Evolutionary conservation across 495 filamentous ascomycete genomes (phyloP), one percentile per base, ranked within the genome.

Genomic region (Neurospora sp.): DNA sequence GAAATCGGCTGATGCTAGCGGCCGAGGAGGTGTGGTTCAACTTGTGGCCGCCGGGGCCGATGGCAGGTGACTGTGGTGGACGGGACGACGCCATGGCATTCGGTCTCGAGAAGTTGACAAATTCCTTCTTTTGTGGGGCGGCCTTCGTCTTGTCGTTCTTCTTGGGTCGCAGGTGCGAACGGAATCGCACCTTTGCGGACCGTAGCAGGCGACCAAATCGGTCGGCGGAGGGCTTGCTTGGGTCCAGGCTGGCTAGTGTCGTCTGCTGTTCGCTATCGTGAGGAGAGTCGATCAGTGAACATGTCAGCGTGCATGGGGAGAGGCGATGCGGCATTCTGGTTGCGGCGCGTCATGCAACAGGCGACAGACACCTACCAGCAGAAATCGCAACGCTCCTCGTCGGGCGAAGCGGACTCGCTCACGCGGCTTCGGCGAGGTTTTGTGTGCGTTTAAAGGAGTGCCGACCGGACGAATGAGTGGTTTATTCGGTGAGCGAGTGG

Each of bases 1-100:
- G 80, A 77, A 94, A 94, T 39, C 88, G 75, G 71, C 80, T 82
- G 66, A 37, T 41, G 12, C 66, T 69, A 20, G 72, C 72, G 35
- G 74, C 71, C 35, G 73, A 73, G 46, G 48, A 46, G 44, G 20
- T 46, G 40, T 40, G 62, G 39, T 40, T 66, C 31, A 40, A 8
- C 14, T 48, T 39, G 69, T 44, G 54, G 54, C 12, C 23, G 40
- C 39, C 44, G 18, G 70, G n/a, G n/a, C 39, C 70, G 12, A 35
- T 20, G 40, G 10, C 37, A 18, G 69, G 37, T 44, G 39, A 40
- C 69, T 42, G 35, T 27, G 69, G 70, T 35, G 54, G 54, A 35
- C 27, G 54, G 31, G 54, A 66, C 48, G 48, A 59, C 54, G 27
- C 54, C 54, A 66, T 66, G 3, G 54, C 27, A 35, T 35, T 66